Evolutionary conservation across 768 basidiomycete species (phyloP), one percentile per base, ranked within the genome.

Genomic region (Coprinellus aureogranulatus): DNA sequence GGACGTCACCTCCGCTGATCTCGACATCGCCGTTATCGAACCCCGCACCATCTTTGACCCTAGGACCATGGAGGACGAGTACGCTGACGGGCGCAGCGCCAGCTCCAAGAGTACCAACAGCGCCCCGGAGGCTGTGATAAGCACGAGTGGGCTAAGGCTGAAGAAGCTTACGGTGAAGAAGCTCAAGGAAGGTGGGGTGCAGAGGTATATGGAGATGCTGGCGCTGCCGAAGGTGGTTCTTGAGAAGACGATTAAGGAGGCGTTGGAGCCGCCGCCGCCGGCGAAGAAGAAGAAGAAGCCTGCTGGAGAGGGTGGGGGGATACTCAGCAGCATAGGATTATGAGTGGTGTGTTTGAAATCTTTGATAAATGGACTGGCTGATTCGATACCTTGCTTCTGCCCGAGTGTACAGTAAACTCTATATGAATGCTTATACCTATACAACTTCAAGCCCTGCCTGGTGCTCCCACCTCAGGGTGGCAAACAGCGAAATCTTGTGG

Each of bases 1-100:
- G 46, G 67, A 64, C 48, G 63, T 69, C 47, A 68, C 64, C 39
- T 69, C 68, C 6, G 61, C 64, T 4, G 67, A 71, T 44, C 59
- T 68, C 26, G 59, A 62, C 45, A 47, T 65, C 9, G 53, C 40
- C 42, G 10, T 51, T 1, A 28, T 67, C 25, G 27, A 49, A 1
- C 51, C 61, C 1, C 61, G 60, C 5, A 27, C 46, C 0, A 10
- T 11, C 5, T 69, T 66, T 46, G 53, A 62, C 22, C 27, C 61
- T 1, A 28, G 4, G 10, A 41, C 27, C 26, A 68, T 68, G 67
- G 67, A 68, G 25, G 67, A 70, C n/a, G 67, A 62, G 2, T 68
- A 69, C 26, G 66, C 65, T 3, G 71, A 71, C 26, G 64, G 54
- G 5, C 41, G 57, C n/a, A 20, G 55, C 37, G 0, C 46, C 27